These are phyloP conservation scores for Pseudogymnoascus sp. DNA, from an alignment of 2,329 filamentous ascomycete species.

Conservation along the genomic window DNA sequence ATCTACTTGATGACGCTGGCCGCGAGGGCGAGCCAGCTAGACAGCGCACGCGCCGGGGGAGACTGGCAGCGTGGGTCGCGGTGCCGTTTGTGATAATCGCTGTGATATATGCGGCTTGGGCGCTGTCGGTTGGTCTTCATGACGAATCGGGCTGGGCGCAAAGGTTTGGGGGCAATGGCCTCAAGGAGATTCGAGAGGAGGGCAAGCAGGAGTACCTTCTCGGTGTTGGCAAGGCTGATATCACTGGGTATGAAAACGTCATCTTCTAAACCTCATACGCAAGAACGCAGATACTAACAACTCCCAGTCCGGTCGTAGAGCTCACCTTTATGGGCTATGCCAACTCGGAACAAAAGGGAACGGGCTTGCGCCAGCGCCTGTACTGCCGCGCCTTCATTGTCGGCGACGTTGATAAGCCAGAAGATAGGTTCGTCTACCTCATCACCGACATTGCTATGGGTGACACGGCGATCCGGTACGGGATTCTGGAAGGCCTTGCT, in stretches of 20 bases:
- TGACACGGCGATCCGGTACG: conserved; percentile 79
- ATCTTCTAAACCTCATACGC: not conserved
- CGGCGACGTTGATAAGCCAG: conserved; percentile 54
- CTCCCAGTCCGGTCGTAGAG: conserved; percentile 67
- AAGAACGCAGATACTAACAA: not conserved
- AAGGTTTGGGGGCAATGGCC: not conserved
- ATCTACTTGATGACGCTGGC: not conserved
- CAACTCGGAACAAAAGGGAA: conserved; percentile 71
- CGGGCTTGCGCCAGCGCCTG: conserved; percentile 76
- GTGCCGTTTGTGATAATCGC: not conserved
- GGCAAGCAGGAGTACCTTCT: conserved; percentile 43
- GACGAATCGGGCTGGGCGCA: not conserved
- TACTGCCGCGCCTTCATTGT: conserved; percentile 88
- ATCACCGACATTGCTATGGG: conserved; percentile 82
- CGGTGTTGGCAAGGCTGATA: conserved; percentile 63
- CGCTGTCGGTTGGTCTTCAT: not conserved
- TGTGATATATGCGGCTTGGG: conserved; percentile 9
- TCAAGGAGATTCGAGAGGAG: conserved; percentile 10
- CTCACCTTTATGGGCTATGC: conserved; percentile 91
- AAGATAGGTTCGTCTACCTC: conserved; percentile 75
- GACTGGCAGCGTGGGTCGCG: not conserved
- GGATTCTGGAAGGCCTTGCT: conserved; percentile 69
- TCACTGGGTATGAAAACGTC: conserved; percentile 48
- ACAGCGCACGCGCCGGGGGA: not conserved
- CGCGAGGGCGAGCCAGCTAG: not conserved